Conservation (phyloP, 306 rosid genomes). For the Trichosanthes truncata region DNA sequence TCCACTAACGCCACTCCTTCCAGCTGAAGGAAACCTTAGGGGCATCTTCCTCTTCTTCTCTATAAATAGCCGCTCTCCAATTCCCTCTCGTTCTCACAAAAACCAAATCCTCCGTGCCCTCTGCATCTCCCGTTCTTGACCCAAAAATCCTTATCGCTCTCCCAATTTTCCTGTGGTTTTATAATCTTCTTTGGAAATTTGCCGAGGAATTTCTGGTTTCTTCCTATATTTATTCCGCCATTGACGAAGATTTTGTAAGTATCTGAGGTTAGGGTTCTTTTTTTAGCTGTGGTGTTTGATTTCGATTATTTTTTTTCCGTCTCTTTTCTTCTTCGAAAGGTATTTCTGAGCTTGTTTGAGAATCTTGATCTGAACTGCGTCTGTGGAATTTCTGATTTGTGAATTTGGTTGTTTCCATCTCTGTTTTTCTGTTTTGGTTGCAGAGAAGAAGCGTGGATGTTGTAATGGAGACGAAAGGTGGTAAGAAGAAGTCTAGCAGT, state of each 20-base stretch:
- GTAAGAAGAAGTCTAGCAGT: conserved; percentile 37
- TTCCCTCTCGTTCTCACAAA: neutral
- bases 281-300: neutral
- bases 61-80: neutral
- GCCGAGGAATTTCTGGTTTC: neutral
- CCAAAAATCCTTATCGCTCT: neutral
- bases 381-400: neutral
- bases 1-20: neutral
- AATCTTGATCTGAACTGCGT: neutral
- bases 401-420: neutral
- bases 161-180: neutral
- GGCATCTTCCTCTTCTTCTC: neutral
- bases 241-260: neutral
- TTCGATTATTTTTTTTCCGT: neutral
- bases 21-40: neutral
- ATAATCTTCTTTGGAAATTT: neutral
- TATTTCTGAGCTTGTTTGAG: neutral
- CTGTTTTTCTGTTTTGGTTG: neutral
- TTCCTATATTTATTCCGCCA: neutral
- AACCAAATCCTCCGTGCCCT: neutral
- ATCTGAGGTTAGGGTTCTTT: neutral
- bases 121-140: neutral
- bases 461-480: conserved; percentile 46
- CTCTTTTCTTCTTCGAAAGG: neutral
- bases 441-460: conserved; percentile 41